These are phyloP conservation scores for Lactarius akahatsu DNA, from an alignment of 768 basidiomycete genomes.

Conservation along the genomic window DNA sequence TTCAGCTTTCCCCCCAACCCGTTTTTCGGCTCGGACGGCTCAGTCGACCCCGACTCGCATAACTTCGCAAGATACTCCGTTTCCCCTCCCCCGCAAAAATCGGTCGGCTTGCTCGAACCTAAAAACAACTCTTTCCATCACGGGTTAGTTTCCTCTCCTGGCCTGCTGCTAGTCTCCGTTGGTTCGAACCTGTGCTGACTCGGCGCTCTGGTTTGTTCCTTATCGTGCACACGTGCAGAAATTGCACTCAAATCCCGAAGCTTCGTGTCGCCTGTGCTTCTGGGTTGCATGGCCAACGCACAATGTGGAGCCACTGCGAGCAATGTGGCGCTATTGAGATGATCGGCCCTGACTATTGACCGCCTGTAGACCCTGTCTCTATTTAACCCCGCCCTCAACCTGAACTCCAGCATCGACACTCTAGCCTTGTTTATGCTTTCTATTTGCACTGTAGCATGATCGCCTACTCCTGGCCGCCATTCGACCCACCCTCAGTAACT, in stretches of 20 bases:
- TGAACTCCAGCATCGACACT: conserved; percentile 15
- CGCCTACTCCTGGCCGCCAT: conserved; percentile 13
- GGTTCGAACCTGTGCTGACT: conserved; percentile 24
- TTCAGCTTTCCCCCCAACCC: conserved; percentile 52
- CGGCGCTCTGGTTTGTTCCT: neutral
- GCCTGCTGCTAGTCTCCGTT: neutral
- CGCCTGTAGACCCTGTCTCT: conserved; percentile 7
- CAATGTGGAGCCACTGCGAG: conserved; percentile 89
- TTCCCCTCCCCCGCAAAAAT: conserved; percentile 44
- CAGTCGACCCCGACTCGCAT: conserved; percentile 48
- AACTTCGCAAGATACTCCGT: conserved; percentile 32
- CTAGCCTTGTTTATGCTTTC: conserved; percentile 37
- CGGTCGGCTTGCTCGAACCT: conserved; percentile 69
- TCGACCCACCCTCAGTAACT: conserved; percentile 16
- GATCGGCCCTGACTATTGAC: conserved; percentile 66
- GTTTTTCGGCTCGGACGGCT: conserved; percentile 34
- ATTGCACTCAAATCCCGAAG: conserved; percentile 80
- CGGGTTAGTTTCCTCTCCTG: conserved; percentile 50
- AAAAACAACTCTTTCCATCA: conserved; percentile 58
- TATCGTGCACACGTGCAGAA: conserved; percentile 39
- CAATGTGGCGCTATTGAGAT: conserved; percentile 87
- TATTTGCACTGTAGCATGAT: conserved; percentile 28
- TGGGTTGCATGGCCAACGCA: conserved; percentile 64
- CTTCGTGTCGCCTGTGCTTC: conserved; percentile 76
- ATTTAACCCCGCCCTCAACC: conserved; percentile 8